These are phyloP conservation scores for Marasmius fiardii DNA, from an alignment of 1,284 basidiomycete genomes.

Conservation along the genomic window DNA sequence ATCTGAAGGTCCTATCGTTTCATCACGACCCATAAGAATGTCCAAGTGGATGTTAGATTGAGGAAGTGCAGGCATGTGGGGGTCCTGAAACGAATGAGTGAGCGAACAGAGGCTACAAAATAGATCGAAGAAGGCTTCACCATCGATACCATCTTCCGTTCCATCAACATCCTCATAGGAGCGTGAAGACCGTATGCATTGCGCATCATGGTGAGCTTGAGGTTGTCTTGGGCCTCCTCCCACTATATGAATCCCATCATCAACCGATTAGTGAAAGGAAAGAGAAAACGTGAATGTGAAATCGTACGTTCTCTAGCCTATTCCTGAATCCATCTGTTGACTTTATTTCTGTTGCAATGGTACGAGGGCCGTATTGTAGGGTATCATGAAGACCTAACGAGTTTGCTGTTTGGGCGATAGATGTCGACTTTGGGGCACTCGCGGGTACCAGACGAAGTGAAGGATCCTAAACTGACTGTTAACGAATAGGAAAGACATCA, in stretches of 20 bases:
- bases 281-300: not conserved
- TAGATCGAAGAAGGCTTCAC: constrained; percentile 43
- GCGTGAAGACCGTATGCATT: constrained; percentile 86
- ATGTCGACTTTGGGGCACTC: constrained; percentile 52
- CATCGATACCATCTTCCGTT: constrained; percentile 79
- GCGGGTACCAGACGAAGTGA: constrained; percentile 69
- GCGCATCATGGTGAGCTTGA: constrained; percentile 83
- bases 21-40: constrained; percentile 89
- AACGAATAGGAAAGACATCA: not conserved
- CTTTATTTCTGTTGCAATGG: constrained; percentile 67
- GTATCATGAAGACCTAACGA: constrained; percentile 78
- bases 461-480: constrained; percentile 42
- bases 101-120: not conserved
- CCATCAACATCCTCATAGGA: constrained; percentile 90
- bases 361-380: constrained; percentile 72
- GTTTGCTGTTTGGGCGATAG: constrained; percentile 66
- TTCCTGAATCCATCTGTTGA: constrained; percentile 52
- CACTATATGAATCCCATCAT: constrained; percentile 57
- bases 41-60: constrained; percentile 85
- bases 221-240: constrained; percentile 88
- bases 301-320: constrained; percentile 70
- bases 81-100: constrained; percentile 38
- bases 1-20: constrained; percentile 71
- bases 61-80: constrained; percentile 59
- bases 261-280: constrained; percentile 2